Percentiles rank a stretch among this genome's conserved stretches.
phyloP scores from a whole-genome alignment of 306 rosid species.

The Ziziphus jujuba region DNA sequence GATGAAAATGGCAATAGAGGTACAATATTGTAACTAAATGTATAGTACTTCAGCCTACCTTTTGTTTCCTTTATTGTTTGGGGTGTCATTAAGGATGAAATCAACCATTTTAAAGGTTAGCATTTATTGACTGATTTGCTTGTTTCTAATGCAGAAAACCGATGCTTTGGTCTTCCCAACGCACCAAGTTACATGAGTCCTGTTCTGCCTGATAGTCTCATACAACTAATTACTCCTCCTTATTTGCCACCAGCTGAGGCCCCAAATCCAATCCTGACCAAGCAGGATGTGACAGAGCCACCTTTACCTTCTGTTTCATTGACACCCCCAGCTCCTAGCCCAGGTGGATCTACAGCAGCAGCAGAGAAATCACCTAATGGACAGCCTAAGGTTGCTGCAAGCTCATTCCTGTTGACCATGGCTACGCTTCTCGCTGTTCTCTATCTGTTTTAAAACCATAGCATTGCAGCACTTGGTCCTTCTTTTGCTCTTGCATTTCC shows the following conservation, averaged over 20 bases:
- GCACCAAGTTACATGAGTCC: slow-evolving; percentile 59
- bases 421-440: slow-evolving; percentile 45
- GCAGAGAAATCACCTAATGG: slow-evolving; percentile 35
- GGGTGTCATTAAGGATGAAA: neutral
- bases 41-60: neutral
- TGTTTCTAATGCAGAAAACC: slow-evolving; percentile 58
- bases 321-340: slow-evolving; percentile 25
- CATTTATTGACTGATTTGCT: slow-evolving; percentile 17
- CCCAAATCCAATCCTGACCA: slow-evolving; percentile 55
- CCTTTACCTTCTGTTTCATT: slow-evolving; percentile 55
- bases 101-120: neutral
- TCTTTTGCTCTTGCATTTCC: slow-evolving; percentile 16
- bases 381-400: slow-evolving; percentile 49
- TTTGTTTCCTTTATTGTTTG: neutral
- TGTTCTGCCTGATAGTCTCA: slow-evolving; percentile 51
- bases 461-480: neutral
- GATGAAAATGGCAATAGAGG: too few relatives aligned
- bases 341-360: slow-evolving; percentile 20
- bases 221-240: neutral
- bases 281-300: slow-evolving; percentile 57
- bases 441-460: slow-evolving; percentile 31
- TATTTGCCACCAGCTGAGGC: slow-evolving; percentile 69
- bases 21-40: neutral
- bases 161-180: slow-evolving; percentile 31
- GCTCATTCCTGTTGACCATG: slow-evolving; percentile 44